phyloP scores from a whole-genome alignment of 139 green algal species.

The Asterochloris sp. region DNA sequence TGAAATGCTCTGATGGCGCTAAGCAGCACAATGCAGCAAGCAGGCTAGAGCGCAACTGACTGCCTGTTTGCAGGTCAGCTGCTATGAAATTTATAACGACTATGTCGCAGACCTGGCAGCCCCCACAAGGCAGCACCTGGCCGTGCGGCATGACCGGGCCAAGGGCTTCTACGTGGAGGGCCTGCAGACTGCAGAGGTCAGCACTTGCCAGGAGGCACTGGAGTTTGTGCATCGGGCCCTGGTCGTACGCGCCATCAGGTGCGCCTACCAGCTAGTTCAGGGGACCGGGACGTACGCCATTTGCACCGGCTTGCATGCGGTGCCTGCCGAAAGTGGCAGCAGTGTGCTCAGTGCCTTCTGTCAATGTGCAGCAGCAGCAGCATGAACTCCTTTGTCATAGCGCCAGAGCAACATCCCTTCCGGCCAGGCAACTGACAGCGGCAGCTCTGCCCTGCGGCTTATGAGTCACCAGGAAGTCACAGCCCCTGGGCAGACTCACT shows the following conservation, averaged over 20 bases:
- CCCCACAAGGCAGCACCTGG: slow-evolving; percentile 17
- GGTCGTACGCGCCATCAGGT: slow-evolving; percentile 32
- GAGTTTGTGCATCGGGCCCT: slow-evolving; percentile 39
- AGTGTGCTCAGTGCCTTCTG: no score
- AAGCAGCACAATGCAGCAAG: not conserved
- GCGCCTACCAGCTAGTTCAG: not conserved
- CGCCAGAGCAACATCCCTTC: no score
- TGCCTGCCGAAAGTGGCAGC: no score
- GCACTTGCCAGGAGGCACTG: slow-evolving; percentile 28
- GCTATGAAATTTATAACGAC: slow-evolving; percentile 75
- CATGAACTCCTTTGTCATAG: no score
- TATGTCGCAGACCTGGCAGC: slow-evolving; percentile 58
- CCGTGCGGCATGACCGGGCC: slow-evolving; percentile 49
- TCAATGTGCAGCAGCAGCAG: no score
- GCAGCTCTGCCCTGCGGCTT: no score
- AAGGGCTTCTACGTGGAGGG: slow-evolving; percentile 63
- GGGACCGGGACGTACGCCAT: no score
- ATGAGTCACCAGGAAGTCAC: no score
- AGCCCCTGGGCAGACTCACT: no score
- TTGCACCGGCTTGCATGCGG: no score
- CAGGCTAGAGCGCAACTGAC: slow-evolving; percentile 5
- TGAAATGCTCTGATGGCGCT: no score
- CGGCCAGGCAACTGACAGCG: no score
- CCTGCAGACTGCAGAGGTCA: slow-evolving; percentile 28
- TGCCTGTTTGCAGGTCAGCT: slow-evolving; percentile 20